A percentile compares a stretch with the other conserved stretches of the same genome.
These are phyloP conservation scores for Tricholoma furcatifolium DNA, from an alignment of 768 basidiomycete genomes.

Conservation along the genomic window DNA sequence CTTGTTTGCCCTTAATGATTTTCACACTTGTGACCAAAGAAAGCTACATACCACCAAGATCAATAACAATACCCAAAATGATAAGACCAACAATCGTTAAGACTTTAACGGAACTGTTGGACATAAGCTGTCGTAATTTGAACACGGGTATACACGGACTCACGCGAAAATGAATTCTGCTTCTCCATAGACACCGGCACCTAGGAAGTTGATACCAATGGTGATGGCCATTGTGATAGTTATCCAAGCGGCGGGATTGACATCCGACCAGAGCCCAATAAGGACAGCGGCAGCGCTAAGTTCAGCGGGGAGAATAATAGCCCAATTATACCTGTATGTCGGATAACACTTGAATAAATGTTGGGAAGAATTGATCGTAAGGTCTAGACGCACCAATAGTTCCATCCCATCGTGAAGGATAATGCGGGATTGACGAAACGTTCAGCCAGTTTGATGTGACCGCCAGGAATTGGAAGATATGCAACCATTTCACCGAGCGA, in stretches of 20 bases:
- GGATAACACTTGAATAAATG: neutral
- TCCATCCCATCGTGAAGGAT: constrained; percentile 58
- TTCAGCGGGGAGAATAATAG: constrained; percentile 69
- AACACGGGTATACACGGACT: constrained; percentile 38
- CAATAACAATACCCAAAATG: constrained; percentile 71
- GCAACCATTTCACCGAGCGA: constrained; percentile 77
- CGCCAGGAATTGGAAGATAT: constrained; percentile 76
- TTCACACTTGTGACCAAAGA: neutral
- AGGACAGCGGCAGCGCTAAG: constrained; percentile 74
- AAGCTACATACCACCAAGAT: constrained; percentile 60
- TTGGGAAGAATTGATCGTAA: neutral
- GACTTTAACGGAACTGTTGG: constrained; percentile 78
- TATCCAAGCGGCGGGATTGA: constrained; percentile 78
- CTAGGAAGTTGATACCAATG: constrained; percentile 71
- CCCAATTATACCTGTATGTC: constrained; percentile 55
- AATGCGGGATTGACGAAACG: constrained; percentile 80
- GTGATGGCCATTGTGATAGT: constrained; percentile 74
- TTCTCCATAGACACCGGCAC: constrained; percentile 80
- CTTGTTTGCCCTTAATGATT: constrained; percentile 29
- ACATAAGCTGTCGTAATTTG: neutral
- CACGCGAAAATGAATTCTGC: constrained; percentile 85
- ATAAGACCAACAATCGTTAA: constrained; percentile 75
- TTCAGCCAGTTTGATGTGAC: constrained; percentile 77
- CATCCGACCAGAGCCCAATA: constrained; percentile 68
- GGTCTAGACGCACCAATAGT: constrained; percentile 41